Evolutionary conservation across 495 filamentous ascomycete species (phyloP).

Genomic region (Podospora pseudoanserina): DNA sequence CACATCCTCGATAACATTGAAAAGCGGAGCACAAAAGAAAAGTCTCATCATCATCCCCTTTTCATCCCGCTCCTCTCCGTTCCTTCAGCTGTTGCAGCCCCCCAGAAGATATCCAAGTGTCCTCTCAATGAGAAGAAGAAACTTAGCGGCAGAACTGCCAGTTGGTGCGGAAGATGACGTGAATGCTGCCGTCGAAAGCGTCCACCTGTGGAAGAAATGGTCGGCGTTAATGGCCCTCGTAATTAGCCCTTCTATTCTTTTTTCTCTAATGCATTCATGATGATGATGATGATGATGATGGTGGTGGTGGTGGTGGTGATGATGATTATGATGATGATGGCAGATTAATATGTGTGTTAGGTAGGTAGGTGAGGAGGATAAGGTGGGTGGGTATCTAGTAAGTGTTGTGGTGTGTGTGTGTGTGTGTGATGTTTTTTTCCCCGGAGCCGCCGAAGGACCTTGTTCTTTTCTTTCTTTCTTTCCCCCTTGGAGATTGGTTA

Average conservation of each 20-base stretch:
- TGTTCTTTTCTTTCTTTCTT: not conserved
- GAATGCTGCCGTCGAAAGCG: conserved; percentile 31
- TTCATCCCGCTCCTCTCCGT: not conserved
- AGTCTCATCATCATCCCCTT: not conserved
- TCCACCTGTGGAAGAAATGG: conserved; percentile 25
- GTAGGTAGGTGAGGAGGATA: not conserved
- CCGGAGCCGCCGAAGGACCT: not conserved
- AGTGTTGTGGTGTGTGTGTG: not conserved
- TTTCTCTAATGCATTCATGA: conserved; percentile 7
- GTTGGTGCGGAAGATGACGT: conserved; percentile 29
- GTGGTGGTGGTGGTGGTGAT: not conserved
- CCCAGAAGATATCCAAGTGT: not conserved
- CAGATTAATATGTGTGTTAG: not conserved
- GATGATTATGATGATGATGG: not conserved
- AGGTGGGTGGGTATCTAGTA: not conserved
- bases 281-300: not conserved
- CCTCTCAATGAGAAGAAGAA: not conserved
- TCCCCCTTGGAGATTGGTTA: not conserved
- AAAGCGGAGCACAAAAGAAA: not conserved
- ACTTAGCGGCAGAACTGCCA: conserved; percentile 23
- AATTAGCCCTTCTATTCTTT: conserved; percentile 20
- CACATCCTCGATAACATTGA: not conserved
- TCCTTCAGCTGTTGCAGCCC: too few relatives aligned
- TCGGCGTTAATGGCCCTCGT: conserved; percentile 7
- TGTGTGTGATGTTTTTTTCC: not conserved